Conservation (phyloP, 371 early-diverging fungal species). For the Mitosporidium daphniae region DNA sequence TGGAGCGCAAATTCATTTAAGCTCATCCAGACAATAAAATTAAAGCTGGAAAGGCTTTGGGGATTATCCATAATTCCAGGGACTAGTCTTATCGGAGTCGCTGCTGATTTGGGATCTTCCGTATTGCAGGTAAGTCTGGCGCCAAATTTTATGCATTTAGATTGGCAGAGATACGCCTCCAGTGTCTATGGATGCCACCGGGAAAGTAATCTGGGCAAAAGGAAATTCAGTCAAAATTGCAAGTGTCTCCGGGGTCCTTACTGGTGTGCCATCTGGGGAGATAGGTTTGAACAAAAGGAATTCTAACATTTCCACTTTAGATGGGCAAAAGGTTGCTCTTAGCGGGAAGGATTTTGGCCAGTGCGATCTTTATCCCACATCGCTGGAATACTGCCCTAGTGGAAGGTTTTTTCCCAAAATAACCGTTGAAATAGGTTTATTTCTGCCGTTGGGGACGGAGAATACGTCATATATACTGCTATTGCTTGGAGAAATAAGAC, state of each 20-base stretch:
- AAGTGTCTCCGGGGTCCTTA: constrained; percentile 13
- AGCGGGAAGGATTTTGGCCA: constrained; percentile 67
- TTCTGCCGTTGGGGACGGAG: constrained; percentile 86
- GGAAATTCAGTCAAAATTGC: constrained; percentile 73
- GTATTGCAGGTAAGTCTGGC: constrained; percentile 24
- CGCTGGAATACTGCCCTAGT: constrained; percentile 75
- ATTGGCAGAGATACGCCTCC: constrained; percentile 78
- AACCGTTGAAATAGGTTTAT: constrained; percentile 23
- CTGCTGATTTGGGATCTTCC: constrained; percentile 70
- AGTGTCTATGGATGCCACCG: constrained; percentile 66
- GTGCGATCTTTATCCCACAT: constrained; percentile 80
- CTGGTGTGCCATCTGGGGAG: neutral
- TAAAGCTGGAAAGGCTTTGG: constrained; percentile 83
- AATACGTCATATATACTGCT: constrained; percentile 91
- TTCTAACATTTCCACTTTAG: constrained; percentile 17
- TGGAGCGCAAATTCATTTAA: constrained; percentile 91
- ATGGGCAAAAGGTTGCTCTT: constrained; percentile 52
- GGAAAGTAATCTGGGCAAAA: constrained; percentile 83
- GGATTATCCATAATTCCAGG: constrained; percentile 37
- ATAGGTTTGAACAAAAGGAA: neutral
- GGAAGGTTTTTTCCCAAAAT: constrained; percentile 12
- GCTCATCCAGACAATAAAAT: constrained; percentile 63
- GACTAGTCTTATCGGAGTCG: constrained; percentile 58
- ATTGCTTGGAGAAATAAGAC: constrained; percentile 92
- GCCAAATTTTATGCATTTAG: constrained; percentile 3